Evolutionary conservation across 2,329 filamentous ascomycete species (phyloP).

Genomic region (Penicillium sp.): DNA sequence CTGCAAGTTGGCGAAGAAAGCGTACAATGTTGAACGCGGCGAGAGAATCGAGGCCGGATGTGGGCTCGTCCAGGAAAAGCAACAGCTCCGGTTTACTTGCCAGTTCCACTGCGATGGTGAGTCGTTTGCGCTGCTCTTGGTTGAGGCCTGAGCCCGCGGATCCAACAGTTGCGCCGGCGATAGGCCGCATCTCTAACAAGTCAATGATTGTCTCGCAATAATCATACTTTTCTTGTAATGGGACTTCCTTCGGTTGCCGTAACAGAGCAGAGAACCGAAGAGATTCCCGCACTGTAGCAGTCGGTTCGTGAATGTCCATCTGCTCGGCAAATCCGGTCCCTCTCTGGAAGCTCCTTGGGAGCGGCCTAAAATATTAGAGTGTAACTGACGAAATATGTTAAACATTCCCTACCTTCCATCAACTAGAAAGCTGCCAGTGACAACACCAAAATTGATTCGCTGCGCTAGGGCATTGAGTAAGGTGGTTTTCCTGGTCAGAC

Average conservation of each 20-base stretch:
- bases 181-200: constrained; percentile 64
- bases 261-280: constrained; percentile 64
- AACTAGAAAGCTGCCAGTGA: constrained; percentile 46
- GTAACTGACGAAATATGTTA: neutral
- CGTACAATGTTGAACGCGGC: constrained; percentile 65
- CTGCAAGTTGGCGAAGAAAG: constrained; percentile 60
- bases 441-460: constrained; percentile 44
- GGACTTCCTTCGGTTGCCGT: constrained; percentile 57
- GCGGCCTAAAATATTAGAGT: constrained; percentile 28
- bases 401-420: constrained; percentile 39
- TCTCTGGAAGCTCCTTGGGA: constrained; percentile 51
- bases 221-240: constrained; percentile 61
- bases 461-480: constrained; percentile 48
- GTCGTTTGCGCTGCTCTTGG: constrained; percentile 64
- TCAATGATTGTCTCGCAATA: constrained; percentile 69
- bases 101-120: constrained; percentile 63
- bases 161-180: constrained; percentile 65
- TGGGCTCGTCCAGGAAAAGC: constrained; percentile 63
- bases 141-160: constrained; percentile 58
- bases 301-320: constrained; percentile 65
- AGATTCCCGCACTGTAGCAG: constrained; percentile 64
- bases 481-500: constrained; percentile 45
- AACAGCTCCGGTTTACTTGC: constrained; percentile 61
- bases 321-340: constrained; percentile 59
- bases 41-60: constrained; percentile 65